phyloP scores from a whole-genome alignment of 2,329 filamentous ascomycete genomes.

The Hypoxylon sp. region DNA sequence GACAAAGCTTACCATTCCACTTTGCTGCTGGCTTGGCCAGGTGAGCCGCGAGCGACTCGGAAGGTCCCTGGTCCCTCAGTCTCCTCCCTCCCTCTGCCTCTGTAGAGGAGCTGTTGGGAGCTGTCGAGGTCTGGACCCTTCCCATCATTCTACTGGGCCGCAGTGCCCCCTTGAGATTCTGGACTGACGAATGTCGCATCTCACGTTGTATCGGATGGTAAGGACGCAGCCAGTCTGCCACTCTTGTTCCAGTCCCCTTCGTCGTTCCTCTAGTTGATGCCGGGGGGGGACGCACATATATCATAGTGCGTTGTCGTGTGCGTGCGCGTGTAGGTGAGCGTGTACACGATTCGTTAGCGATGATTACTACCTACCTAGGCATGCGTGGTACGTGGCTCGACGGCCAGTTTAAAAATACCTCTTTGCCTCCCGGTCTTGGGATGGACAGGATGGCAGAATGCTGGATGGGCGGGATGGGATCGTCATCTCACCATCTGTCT shows the following conservation, averaged over 20 bases:
- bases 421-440: constrained; percentile 14
- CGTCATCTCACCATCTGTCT: constrained; percentile 33
- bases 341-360: no score
- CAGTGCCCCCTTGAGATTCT: constrained; percentile 10
- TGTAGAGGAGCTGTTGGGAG: no score
- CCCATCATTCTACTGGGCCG: not conserved
- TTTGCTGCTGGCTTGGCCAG: not conserved
- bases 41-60: not conserved
- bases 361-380: not conserved
- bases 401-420: no score
- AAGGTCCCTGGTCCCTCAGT: no score
- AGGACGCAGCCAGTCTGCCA: not conserved
- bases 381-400: no score
- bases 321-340: not conserved
- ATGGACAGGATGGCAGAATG: no score
- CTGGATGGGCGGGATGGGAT: no score
- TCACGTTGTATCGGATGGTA: constrained; percentile 5
- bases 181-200: constrained; percentile 19
- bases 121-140: not conserved
- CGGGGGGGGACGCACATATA: constrained; percentile 11
- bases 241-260: constrained; percentile 1
- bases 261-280: constrained; percentile 10
- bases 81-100: no score
- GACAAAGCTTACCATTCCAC: constrained; percentile 11
- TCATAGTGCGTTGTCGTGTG: constrained; percentile 2